phyloP scores from a whole-genome alignment of 495 filamentous ascomycete genomes.

The Parmelia sp. region DNA sequence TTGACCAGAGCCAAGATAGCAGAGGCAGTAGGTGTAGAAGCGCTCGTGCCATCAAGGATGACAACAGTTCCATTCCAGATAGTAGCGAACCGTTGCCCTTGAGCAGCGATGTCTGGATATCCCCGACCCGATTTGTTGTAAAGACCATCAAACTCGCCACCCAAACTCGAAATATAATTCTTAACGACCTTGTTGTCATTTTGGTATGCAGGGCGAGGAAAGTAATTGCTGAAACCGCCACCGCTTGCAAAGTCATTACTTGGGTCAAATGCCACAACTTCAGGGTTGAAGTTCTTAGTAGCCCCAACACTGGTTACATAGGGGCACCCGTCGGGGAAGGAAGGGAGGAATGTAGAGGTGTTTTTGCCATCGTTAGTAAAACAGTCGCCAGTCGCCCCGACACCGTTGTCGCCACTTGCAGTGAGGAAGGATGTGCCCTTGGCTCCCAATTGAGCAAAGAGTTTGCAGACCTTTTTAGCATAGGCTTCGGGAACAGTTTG shows the following conservation, averaged over 20 bases:
- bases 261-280: constrained; percentile 41
- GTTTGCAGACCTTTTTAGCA: constrained; percentile 61
- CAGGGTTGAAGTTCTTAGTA: constrained; percentile 52
- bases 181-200: constrained; percentile 42
- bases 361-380: constrained; percentile 62
- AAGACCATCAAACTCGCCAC: constrained; percentile 39
- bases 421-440: constrained; percentile 70
- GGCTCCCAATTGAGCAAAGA: constrained; percentile 63
- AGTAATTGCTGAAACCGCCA: constrained; percentile 64
- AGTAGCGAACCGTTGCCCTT: constrained; percentile 48
- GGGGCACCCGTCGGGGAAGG: constrained; percentile 67
- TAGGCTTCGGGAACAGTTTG: constrained; percentile 65
- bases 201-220: constrained; percentile 57
- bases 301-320: constrained; percentile 68
- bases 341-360: constrained; percentile 57
- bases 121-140: constrained; percentile 61
- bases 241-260: constrained; percentile 48
- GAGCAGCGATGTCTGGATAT: constrained; percentile 68
- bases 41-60: constrained; percentile 57
- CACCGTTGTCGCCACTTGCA: constrained; percentile 66
- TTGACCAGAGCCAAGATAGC: constrained; percentile 63
- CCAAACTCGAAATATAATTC: constrained; percentile 49
- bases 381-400: constrained; percentile 52
- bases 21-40: constrained; percentile 56
- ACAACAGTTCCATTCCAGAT: constrained; percentile 47